These are phyloP conservation scores for Solanum chiquidenum DNA, from an alignment of 257 asterid species.

Conservation along the genomic window DNA sequence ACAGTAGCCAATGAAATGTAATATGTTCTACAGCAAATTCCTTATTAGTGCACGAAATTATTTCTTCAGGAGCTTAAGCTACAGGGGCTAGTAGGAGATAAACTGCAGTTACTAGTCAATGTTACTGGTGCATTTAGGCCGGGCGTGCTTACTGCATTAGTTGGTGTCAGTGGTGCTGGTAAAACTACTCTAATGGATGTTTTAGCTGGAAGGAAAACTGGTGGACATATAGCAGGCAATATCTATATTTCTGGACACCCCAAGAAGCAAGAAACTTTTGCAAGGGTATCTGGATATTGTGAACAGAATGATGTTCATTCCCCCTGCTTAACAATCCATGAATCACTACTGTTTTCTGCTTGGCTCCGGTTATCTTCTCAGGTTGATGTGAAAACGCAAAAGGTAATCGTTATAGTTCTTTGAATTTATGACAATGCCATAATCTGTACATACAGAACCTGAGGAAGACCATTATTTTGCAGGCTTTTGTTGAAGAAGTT, in stretches of 20 bases:
- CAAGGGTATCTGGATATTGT: slow-evolving; percentile 84
- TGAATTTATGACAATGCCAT: background rate
- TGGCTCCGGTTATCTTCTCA: slow-evolving; percentile 77
- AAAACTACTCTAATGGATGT: slow-evolving; percentile 96
- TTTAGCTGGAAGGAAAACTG: slow-evolving; percentile 89
- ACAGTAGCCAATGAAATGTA: background rate
- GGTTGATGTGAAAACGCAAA: slow-evolving; percentile 46
- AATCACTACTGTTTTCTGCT: slow-evolving; percentile 77
- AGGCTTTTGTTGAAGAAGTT: slow-evolving; percentile 78
- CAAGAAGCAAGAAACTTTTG: slow-evolving; percentile 85
- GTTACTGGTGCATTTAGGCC: slow-evolving; percentile 80
- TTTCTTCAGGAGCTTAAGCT: slow-evolving; percentile 65
- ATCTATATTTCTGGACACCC: slow-evolving; percentile 69
- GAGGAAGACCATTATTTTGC: background rate
- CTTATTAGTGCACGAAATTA: background rate
- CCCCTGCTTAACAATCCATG: slow-evolving; percentile 75
- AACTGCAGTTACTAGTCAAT: slow-evolving; percentile 55
- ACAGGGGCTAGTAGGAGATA: slow-evolving; percentile 49
- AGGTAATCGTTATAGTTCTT: slow-evolving; percentile 26
- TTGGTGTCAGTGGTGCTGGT: slow-evolving; percentile 98
- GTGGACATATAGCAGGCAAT: slow-evolving; percentile 67
- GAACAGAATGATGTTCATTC: slow-evolving; percentile 89
- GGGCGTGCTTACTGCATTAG: slow-evolving; percentile 81
- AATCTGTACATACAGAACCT: background rate
- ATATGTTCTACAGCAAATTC: background rate